These are phyloP conservation scores for Brassica carinata DNA, from an alignment of 345 rosid genomes.

Conservation along the genomic window DNA sequence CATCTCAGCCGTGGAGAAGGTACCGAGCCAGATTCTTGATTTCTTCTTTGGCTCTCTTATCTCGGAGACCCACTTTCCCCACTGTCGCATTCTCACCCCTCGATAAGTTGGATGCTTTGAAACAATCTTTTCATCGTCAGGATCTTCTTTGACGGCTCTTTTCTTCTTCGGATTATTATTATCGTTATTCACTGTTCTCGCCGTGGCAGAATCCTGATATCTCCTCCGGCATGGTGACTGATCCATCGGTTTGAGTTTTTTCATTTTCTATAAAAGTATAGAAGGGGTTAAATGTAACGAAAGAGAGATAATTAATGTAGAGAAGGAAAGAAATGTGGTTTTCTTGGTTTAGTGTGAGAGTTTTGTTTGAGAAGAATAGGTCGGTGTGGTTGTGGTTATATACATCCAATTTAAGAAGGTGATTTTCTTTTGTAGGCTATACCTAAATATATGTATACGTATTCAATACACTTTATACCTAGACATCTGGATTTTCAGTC, in stretches of 20 bases:
- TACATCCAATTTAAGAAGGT: constrained; percentile 17
- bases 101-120: constrained; percentile 65
- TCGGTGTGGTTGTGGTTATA: constrained; percentile 35
- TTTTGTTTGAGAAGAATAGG: constrained; percentile 28
- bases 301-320: neutral
- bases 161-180: constrained; percentile 22
- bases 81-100: constrained; percentile 90
- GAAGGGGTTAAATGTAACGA: neutral
- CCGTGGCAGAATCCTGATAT: neutral
- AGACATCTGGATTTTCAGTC: neutral
- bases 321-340: neutral
- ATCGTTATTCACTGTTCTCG: neutral
- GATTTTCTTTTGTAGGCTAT: constrained; percentile 23
- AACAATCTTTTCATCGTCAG: constrained; percentile 26
- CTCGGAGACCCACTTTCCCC: constrained; percentile 99
- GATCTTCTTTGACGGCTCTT: constrained; percentile 19
- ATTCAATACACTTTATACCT: neutral
- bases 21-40: constrained; percentile 95
- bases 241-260: constrained; percentile 5
- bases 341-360: constrained; percentile 10
- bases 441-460: constrained; percentile 7
- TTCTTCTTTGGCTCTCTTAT: constrained; percentile 93
- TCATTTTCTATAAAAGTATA: neutral
- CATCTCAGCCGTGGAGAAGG: constrained; percentile 89
- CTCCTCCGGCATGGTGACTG: constrained; percentile 27